Percentiles rank a stretch among this genome's conserved stretches.
These are phyloP conservation scores for Neofusicoccum laricinum DNA, from an alignment of 2,329 filamentous ascomycete genomes.

Conservation along the genomic window DNA sequence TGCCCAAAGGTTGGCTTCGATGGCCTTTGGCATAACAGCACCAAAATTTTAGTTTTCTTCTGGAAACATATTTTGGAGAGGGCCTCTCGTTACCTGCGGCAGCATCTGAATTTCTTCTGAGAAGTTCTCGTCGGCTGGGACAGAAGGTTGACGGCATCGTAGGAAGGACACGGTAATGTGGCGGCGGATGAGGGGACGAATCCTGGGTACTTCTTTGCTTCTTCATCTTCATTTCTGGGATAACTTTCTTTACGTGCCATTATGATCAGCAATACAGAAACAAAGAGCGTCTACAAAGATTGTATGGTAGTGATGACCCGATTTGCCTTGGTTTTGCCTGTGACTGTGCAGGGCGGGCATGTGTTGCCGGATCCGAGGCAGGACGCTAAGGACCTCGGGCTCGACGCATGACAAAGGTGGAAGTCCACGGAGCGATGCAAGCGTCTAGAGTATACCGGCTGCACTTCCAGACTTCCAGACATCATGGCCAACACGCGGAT, in stretches of 20 bases:
- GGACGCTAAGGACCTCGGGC: not conserved
- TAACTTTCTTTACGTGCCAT: not conserved
- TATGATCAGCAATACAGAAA: not conserved
- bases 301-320: not conserved
- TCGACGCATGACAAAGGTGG: not conserved
- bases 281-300: not conserved
- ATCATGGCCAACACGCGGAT: too few species aligned
- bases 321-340: not conserved
- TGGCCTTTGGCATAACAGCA: constrained; percentile 13
- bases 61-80: constrained; percentile 1
- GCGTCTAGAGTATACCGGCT: too few species aligned
- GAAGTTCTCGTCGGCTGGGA: not conserved
- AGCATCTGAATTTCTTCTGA: not conserved
- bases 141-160: not conserved
- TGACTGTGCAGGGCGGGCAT: not conserved
- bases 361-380: not conserved
- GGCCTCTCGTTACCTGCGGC: not conserved
- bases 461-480: too few species aligned
- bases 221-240: constrained; percentile 1
- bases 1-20: constrained; percentile 3
- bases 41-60: constrained; percentile 15
- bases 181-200: not conserved
- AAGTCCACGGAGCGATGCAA: too few species aligned
- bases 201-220: constrained; percentile 6
- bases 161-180: constrained; percentile 17